Percentiles rank a stretch among this genome's conserved stretches.
phyloP scores from a whole-genome alignment of 768 basidiomycete genomes.

The Lepiota venenata region DNA sequence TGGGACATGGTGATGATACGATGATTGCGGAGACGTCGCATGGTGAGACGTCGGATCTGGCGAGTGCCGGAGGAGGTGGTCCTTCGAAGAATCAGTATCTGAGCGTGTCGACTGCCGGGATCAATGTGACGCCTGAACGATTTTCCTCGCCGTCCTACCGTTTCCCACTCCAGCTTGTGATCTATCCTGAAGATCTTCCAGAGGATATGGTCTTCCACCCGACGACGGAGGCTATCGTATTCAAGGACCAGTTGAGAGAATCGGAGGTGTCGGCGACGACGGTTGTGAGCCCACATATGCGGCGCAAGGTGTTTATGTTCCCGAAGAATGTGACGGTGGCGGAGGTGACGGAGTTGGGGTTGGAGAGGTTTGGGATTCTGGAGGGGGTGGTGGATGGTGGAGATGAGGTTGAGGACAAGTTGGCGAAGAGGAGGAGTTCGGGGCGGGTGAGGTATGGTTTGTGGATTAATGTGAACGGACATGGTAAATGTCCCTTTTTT shows the following conservation, averaged over 20 bases:
- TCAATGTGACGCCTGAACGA: conserved; percentile 60
- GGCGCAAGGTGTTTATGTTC: conserved; percentile 86
- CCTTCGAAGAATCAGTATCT: conserved; percentile 32
- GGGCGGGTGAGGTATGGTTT: conserved; percentile 83
- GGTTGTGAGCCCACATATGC: conserved; percentile 53
- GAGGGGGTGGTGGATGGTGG: conserved; percentile 99
- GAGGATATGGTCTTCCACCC: conserved; percentile 96
- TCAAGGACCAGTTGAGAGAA: conserved; percentile 68
- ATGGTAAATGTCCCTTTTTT: conserved; percentile 49
- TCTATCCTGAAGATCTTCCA: conserved; percentile 88
- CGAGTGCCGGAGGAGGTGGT: conserved; percentile 14
- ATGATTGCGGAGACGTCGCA: conserved; percentile 36
- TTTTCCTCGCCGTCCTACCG: conserved; percentile 81
- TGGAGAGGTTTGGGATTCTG: conserved; percentile 92
- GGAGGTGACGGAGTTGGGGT: conserved; percentile 88
- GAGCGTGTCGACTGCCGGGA: conserved; percentile 32
- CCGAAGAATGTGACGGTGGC: conserved; percentile 95
- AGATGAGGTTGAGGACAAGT: conserved; percentile 95
- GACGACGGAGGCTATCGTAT: conserved; percentile 89
- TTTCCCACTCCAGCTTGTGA: conserved; percentile 84
- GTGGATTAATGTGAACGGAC: conserved; percentile 51
- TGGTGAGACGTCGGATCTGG: conserved; percentile 20
- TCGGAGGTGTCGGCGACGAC: conserved; percentile 41
- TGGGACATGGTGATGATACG: conserved; percentile 40
- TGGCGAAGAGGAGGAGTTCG: conserved; percentile 74